Conservation (phyloP, 768 basidiomycete species). For the Amanita subjunquillea region DNA sequence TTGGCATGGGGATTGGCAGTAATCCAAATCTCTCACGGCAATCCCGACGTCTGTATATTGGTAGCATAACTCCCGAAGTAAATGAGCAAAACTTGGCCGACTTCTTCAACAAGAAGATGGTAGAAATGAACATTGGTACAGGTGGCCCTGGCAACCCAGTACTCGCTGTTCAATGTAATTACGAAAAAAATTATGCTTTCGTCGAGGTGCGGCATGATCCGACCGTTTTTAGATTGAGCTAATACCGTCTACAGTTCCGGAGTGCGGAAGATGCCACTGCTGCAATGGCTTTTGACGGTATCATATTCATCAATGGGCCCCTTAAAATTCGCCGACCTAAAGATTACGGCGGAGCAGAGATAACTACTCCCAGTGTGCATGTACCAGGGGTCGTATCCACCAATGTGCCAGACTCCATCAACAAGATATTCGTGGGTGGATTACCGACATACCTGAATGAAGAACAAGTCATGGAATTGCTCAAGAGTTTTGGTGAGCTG, state of each 20-base stretch:
- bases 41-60: conserved; percentile 91
- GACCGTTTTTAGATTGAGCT: conserved; percentile 3
- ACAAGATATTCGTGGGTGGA: conserved; percentile 97
- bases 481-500: conserved; percentile 96
- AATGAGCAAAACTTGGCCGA: conserved; percentile 87
- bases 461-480: conserved; percentile 95
- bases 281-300: conserved; percentile 96
- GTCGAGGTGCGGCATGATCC: conserved; percentile 61
- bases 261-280: conserved; percentile 94
- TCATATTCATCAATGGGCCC: conserved; percentile 90
- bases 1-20: conserved; percentile 78
- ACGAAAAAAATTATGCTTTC: conserved; percentile 98
- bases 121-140: conserved; percentile 81
- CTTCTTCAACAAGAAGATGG: conserved; percentile 96
- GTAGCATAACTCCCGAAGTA: conserved; percentile 90
- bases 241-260: conserved; percentile 60
- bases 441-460: conserved; percentile 93
- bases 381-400: conserved; percentile 95
- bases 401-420: conserved; percentile 93
- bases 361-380: conserved; percentile 56
- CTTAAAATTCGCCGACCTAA: conserved; percentile 97
- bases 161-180: conserved; percentile 90
- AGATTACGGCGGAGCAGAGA: conserved; percentile 82
- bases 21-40: conserved; percentile 90
- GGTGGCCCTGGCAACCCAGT: conserved; percentile 84